A percentile compares a stretch with the other conserved stretches of the same genome.
phyloP scores from a whole-genome alignment of 805 yeast genomes.

The Candida ortonii region DNA sequence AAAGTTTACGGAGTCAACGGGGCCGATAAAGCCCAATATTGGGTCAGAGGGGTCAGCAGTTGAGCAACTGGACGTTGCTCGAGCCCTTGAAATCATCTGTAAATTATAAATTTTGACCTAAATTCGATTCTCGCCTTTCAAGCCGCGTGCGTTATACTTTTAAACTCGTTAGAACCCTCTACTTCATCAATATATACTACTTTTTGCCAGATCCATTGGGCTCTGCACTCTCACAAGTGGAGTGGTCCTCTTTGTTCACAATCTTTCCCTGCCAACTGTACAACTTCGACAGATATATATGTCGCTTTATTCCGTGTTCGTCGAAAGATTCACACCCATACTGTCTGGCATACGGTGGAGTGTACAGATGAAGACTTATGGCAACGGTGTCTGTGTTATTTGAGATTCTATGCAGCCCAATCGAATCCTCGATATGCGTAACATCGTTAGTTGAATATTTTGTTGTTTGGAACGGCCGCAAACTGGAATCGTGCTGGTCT shows the following conservation, averaged over 20 bases:
- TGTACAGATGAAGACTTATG: constrained; percentile 67
- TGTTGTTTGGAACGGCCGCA: constrained; percentile 28
- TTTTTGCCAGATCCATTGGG: too few relatives aligned
- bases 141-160: too few relatives aligned
- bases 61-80: too few relatives aligned
- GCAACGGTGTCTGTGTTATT: constrained; percentile 48
- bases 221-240: constrained; percentile 17
- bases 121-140: too few relatives aligned
- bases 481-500: constrained; percentile 8
- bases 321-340: constrained; percentile 55
- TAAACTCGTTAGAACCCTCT: too few relatives aligned
- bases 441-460: constrained; percentile 41
- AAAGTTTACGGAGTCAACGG: constrained; percentile 30
- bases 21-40: constrained; percentile 48
- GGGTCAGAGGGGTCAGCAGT: constrained; percentile 53
- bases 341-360: constrained; percentile 71
- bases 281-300: constrained; percentile 56
- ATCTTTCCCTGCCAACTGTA: constrained; percentile 58
- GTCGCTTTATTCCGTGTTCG: constrained; percentile 46
- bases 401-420: constrained; percentile 64
- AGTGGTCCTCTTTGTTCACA: constrained; percentile 15
- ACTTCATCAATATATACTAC: too few relatives aligned
- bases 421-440: constrained; percentile 61
- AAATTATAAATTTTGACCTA: too few relatives aligned
- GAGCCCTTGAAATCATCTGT: too few relatives aligned